These are phyloP conservation scores for Colletotrichum cordylinicola DNA, from an alignment of 2,329 filamentous ascomycete species.

Conservation along the genomic window DNA sequence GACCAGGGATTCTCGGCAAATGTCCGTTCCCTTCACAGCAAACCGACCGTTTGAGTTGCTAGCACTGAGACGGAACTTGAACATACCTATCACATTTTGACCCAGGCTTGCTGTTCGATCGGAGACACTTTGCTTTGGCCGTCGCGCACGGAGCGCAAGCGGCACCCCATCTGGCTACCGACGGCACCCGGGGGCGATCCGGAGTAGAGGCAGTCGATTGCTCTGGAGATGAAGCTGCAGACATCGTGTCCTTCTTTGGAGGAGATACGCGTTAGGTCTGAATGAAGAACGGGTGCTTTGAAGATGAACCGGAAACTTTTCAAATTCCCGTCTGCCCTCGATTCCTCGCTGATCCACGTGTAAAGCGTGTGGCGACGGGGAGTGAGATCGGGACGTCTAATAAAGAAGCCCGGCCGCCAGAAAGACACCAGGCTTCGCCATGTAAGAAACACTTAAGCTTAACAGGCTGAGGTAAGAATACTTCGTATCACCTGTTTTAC, in stretches of 20 bases:
- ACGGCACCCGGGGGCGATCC: background rate
- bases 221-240: background rate
- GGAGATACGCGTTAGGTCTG: accelerated
- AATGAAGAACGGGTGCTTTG: accelerated
- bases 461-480: background rate
- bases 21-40: background rate
- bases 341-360: background rate
- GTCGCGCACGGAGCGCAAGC: conserved; percentile 54
- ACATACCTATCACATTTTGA: conserved; percentile 51
- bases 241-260: background rate
- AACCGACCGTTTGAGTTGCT: background rate
- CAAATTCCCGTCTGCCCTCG: background rate
- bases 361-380: accelerated
- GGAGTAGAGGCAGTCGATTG: background rate
- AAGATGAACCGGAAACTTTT: background rate
- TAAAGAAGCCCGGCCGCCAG: accelerated
- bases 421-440: background rate
- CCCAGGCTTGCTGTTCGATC: conserved; percentile 38
- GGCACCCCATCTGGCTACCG: conserved; percentile 47
- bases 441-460: background rate
- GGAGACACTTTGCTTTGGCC: conserved; percentile 57
- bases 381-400: background rate
- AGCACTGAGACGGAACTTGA: background rate
- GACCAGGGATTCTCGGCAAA: background rate
- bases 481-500: background rate